Percentiles rank a stretch among this genome's conserved stretches.
Conservation (phyloP, 257 asterid genomes). For the Solanum habrochaites region DNA sequence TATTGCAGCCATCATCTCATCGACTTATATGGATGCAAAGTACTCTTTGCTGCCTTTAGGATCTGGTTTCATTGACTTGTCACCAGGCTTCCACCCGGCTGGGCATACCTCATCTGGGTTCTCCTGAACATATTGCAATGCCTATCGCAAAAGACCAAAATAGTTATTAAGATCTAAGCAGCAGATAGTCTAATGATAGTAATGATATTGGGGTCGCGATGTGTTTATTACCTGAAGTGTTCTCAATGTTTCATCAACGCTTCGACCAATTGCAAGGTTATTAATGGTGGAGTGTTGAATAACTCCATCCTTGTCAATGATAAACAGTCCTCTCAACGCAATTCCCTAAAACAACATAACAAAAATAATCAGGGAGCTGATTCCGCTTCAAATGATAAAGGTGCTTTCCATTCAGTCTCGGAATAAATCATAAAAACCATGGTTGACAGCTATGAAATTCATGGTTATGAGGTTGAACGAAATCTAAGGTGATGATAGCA, state of each 20-base stretch:
- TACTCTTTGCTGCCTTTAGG: slow-evolving; percentile 93
- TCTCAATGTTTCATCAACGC: slow-evolving; percentile 88
- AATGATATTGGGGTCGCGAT: not conserved
- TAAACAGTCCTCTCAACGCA: slow-evolving; percentile 90
- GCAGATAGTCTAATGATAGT: not conserved
- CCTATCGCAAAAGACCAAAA: slow-evolving; percentile 26
- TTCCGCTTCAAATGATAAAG: not conserved
- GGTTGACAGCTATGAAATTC: not conserved
- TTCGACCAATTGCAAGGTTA: slow-evolving; percentile 88
- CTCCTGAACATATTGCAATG: slow-evolving; percentile 85
- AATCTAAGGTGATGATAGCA: not conserved
- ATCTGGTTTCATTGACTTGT: slow-evolving; percentile 94
- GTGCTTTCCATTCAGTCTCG: not conserved
- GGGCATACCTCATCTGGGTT: slow-evolving; percentile 99
- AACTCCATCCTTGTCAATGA: slow-evolving; percentile 92
- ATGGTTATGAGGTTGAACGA: not conserved
- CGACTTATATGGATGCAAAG: slow-evolving; percentile 59
- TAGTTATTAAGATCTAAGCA: not conserved
- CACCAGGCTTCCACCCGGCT: slow-evolving; percentile 99
- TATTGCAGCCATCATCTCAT: not conserved
- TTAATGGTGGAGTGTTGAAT: slow-evolving; percentile 93
- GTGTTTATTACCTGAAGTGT: slow-evolving; percentile 67
- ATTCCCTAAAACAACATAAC: slow-evolving; percentile 47
- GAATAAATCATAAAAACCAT: not conserved
- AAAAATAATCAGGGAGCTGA: not conserved